Evolutionary conservation across 2,329 filamentous ascomycete species (phyloP).

Genomic region (Cadophora sp.): DNA sequence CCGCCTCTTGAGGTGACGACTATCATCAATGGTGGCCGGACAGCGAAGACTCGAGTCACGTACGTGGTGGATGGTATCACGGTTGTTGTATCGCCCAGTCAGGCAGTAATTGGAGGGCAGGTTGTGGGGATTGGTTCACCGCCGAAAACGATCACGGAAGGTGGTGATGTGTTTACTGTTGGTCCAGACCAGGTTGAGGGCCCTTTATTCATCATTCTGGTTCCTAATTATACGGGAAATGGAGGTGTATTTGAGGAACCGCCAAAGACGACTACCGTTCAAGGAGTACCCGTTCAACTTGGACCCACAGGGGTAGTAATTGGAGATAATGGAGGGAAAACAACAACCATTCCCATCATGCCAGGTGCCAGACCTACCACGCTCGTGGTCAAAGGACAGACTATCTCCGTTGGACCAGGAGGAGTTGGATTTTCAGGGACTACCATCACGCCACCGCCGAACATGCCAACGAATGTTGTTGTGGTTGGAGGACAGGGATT

Average conservation of each 20-base stretch:
- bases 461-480: slow-evolving; percentile 36
- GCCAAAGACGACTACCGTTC: slow-evolving; percentile 31
- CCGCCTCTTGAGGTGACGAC: slow-evolving; percentile 19
- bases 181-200: slow-evolving; percentile 39
- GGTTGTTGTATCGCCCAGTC: slow-evolving; percentile 34
- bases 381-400: slow-evolving; percentile 34
- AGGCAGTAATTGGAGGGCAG: slow-evolving; percentile 38
- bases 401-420: slow-evolving; percentile 36
- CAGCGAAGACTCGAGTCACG: slow-evolving; percentile 23
- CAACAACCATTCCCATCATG: slow-evolving; percentile 35
- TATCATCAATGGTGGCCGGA: slow-evolving; percentile 12
- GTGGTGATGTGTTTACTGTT: slow-evolving; percentile 40
- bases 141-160: slow-evolving; percentile 34
- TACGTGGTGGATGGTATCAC: slow-evolving; percentile 31
- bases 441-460: slow-evolving; percentile 30
- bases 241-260: slow-evolving; percentile 25
- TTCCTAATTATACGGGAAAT: slow-evolving; percentile 29
- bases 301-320: slow-evolving; percentile 32
- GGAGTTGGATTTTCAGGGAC: slow-evolving; percentile 38
- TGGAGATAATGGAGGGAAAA: slow-evolving; percentile 17
- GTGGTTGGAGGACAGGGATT: slow-evolving; percentile 36
- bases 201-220: slow-evolving; percentile 32
- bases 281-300: slow-evolving; percentile 33
- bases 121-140: slow-evolving; percentile 30
- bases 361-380: slow-evolving; percentile 34